Evolutionary conservation across 805 yeast genomes (phyloP).

Genomic region (Nakazawaea ishiwadae): DNA sequence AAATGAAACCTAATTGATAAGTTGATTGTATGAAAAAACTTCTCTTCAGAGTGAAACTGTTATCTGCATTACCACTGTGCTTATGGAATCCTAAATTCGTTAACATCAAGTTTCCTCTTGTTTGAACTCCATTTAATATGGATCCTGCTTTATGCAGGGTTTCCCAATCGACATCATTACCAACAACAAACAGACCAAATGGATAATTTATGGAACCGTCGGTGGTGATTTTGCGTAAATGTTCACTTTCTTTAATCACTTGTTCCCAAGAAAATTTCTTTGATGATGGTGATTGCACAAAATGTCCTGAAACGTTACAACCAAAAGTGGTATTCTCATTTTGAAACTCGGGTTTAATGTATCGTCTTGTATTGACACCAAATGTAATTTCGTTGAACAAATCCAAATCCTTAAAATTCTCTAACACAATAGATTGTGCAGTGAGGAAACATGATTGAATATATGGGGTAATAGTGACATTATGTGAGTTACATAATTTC

Average conservation of each 20-base stretch:
- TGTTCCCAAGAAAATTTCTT: neutral
- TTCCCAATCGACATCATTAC: constrained; percentile 1
- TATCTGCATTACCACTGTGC: neutral
- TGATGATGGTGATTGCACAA: neutral
- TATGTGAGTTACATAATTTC: neutral
- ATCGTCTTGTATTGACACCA: constrained; percentile 10
- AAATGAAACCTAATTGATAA: neutral
- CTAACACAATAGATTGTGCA: constrained; percentile 1
- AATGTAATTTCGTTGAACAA: neutral
- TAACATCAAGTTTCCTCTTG: constrained; percentile 7
- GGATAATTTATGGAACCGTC: neutral
- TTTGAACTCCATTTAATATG: neutral
- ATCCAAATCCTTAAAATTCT: neutral
- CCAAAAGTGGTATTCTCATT: neutral
- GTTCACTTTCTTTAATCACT: neutral
- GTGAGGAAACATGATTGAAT: constrained; percentile 4
- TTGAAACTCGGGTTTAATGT: neutral
- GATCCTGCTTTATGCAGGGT: neutral
- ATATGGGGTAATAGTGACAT: constrained; percentile 5
- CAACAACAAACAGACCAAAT: constrained; percentile 2
- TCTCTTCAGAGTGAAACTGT: neutral
- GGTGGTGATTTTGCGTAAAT: neutral
- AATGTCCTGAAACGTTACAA: constrained; percentile 6
- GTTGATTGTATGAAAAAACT: constrained; percentile 8
- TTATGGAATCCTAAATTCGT: constrained; percentile 8